These are phyloP conservation scores for Solanum hybrid DNA, from an alignment of 305 asterid genomes.

Conservation along the genomic window DNA sequence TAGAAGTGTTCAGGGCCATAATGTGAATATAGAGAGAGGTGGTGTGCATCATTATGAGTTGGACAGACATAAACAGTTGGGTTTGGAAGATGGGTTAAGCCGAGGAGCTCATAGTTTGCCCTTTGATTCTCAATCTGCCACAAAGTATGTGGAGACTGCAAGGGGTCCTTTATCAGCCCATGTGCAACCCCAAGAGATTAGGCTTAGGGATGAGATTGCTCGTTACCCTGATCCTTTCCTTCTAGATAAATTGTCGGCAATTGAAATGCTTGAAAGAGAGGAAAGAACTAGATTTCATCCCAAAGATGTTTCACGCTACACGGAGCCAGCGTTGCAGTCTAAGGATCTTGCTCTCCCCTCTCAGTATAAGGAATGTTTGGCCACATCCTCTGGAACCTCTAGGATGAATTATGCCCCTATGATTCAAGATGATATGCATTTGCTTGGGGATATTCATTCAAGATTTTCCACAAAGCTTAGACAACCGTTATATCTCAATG, in stretches of 20 bases:
- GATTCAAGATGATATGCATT: constrained; percentile 5
- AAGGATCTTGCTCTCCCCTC: constrained; percentile 1
- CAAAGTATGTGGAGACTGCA: not conserved
- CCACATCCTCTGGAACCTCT: constrained; percentile 6
- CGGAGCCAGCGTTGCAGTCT: constrained; percentile 4
- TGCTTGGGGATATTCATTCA: constrained; percentile 2
- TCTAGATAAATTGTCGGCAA: constrained; percentile 7
- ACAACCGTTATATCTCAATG: not conserved
- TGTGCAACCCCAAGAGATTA: not conserved
- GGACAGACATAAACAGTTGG: not conserved
- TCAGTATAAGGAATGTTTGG: constrained; percentile 8
- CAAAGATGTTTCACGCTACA: constrained; percentile 4
- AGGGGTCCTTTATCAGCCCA: not conserved
- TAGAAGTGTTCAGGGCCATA: not conserved
- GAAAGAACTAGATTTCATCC: constrained; percentile 8
- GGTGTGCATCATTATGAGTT: not conserved
- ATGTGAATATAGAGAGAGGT: not conserved
- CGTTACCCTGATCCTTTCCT: constrained; percentile 16
- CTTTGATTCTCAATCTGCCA: not conserved
- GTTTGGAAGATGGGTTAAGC: not conserved
- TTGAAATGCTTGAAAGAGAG: constrained; percentile 6
- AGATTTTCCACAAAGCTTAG: constrained; percentile 5
- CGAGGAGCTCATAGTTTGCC: not conserved
- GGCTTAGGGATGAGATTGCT: not conserved
- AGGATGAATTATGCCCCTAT: constrained; percentile 9